phyloP scores from a whole-genome alignment of 345 rosid species.

The Salix udensis region DNA sequence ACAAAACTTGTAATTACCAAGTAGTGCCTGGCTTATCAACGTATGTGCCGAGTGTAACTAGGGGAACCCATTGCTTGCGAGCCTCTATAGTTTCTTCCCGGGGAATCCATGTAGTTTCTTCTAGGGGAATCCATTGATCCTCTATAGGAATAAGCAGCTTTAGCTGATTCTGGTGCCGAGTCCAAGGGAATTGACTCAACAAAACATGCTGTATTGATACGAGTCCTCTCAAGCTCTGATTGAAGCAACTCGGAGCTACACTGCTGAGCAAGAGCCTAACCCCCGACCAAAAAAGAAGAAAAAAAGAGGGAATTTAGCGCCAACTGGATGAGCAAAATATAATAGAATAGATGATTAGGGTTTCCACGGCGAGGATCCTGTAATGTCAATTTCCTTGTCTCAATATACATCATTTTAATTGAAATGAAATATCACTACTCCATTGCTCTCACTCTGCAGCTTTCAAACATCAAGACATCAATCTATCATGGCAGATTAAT shows the following conservation, averaged over 20 bases:
- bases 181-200: conserved; percentile 64
- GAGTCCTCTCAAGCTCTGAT: conserved; percentile 82
- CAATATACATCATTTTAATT: neutral
- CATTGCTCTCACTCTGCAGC: neutral
- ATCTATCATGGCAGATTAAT: neutral
- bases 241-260: conserved; percentile 73
- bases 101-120: conserved; percentile 53
- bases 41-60: conserved; percentile 49
- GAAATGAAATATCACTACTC: neutral
- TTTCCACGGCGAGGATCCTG: neutral
- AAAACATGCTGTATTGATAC: conserved; percentile 88
- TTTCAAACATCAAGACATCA: neutral
- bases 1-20: conserved; percentile 7
- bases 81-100: conserved; percentile 37
- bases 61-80: conserved; percentile 52
- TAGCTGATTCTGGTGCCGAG: conserved; percentile 58
- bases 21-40: conserved; percentile 33
- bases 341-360: neutral
- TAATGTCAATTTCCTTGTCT: neutral
- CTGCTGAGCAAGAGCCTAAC: conserved; percentile 84
- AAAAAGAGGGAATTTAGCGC: neutral
- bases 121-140: conserved; percentile 69
- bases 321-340: neutral
- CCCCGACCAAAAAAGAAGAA: neutral
- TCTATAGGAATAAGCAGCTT: conserved; percentile 55